These are phyloP conservation scores for Trebouxia sp. DNA, from an alignment of 139 green algal genomes.

Conservation along the genomic window DNA sequence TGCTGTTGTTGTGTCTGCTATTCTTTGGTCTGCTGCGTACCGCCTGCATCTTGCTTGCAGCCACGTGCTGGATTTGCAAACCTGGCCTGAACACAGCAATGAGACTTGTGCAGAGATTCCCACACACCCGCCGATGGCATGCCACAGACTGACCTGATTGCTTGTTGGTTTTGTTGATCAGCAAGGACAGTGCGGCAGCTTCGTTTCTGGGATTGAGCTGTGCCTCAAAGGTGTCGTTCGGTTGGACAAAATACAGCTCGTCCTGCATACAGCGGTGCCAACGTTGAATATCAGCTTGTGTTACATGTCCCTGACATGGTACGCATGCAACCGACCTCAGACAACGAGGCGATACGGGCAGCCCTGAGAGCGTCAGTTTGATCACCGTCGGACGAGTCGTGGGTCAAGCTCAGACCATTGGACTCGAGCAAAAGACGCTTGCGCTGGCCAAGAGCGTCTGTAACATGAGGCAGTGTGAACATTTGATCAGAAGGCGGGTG, in stretches of 20 bases:
- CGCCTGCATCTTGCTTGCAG: no score
- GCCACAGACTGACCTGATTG: not conserved
- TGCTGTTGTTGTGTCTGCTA: no score
- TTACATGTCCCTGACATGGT: not conserved
- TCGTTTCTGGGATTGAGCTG: not conserved
- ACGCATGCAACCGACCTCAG: not conserved
- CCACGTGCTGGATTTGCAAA: no score
- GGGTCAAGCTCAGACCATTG: not conserved
- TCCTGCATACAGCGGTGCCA: constrained; percentile 1
- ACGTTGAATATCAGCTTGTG: not conserved
- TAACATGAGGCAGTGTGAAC: no score
- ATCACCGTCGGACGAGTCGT: not conserved
- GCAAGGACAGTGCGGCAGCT: not conserved
- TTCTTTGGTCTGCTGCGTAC: no score
- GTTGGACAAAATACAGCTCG: not conserved
- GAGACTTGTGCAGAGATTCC: not conserved
- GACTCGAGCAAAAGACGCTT: not conserved
- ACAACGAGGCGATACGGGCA: not conserved
- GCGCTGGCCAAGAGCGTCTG: not conserved
- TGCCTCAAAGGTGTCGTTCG: not conserved
- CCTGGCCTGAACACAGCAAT: not conserved
- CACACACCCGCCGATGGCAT: no score
- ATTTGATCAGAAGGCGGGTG: no score
- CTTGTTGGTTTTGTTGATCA: not conserved
- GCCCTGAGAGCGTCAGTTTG: not conserved